Evolutionary conservation across 495 filamentous ascomycete genomes (phyloP).

Genomic region (Xylaria scruposa): DNA sequence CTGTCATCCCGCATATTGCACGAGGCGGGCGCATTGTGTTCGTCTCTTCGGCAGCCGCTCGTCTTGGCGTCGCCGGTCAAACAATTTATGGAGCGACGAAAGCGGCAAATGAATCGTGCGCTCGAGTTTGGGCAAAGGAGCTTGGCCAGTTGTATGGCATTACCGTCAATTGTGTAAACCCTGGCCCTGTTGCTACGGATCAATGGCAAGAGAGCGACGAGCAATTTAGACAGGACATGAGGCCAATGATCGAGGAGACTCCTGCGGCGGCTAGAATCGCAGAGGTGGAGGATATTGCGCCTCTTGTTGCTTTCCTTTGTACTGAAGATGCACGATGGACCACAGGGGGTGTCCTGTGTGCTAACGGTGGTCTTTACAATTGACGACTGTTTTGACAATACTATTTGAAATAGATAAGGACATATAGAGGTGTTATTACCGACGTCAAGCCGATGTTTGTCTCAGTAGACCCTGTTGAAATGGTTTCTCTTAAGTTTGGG

Average conservation of each 20-base stretch:
- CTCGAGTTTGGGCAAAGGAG: slow-evolving; percentile 42
- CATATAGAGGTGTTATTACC: neutral
- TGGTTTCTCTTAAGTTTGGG: neutral
- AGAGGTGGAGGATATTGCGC: slow-evolving; percentile 28
- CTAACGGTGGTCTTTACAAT: slow-evolving; percentile 21
- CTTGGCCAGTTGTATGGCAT: slow-evolving; percentile 41
- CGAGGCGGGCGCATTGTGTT: slow-evolving; percentile 19
- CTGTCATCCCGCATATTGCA: slow-evolving; percentile 31
- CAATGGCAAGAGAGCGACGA: slow-evolving; percentile 30
- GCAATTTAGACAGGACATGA: slow-evolving; percentile 9
- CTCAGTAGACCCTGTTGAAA: neutral
- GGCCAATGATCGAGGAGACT: neutral
- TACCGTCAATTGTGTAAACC: slow-evolving; percentile 48
- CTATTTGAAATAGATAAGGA: neutral
- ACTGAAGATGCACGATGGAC: slow-evolving; percentile 31
- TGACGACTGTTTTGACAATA: neutral
- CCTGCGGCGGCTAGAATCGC: slow-evolving; percentile 23
- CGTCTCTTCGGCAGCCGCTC: neutral
- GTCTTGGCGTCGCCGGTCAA: neutral
- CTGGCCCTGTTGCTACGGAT: slow-evolving; percentile 50
- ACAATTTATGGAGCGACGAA: neutral
- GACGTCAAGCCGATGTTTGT: neutral
- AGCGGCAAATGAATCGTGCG: slow-evolving; percentile 43
- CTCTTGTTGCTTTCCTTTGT: slow-evolving; percentile 28
- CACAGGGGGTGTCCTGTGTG: slow-evolving; percentile 24